Base-by-base conservation (phyloP, 306 rosid species). In the Astragalus glycyphyllos region DNA sequence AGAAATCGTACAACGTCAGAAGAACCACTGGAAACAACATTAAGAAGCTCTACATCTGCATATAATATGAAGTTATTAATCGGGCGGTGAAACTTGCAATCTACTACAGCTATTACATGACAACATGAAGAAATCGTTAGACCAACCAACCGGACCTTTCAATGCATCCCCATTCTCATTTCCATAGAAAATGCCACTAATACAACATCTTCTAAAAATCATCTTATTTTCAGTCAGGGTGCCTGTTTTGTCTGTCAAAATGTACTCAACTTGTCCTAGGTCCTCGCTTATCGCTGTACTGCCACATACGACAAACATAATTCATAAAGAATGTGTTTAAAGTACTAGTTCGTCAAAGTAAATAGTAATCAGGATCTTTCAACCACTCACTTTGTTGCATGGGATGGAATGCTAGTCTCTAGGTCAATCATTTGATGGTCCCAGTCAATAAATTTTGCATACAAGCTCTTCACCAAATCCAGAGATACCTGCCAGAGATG, bases 271-370 rank as follows among this genome's bases (percentile, higher is more conserved):
- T 83, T 94, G 99, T 74, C 99, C 99, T 84, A 94, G 89, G 84
- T 94, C 96, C 81, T 94, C 99, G 9, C 99, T 94, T 79, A 94
- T 94, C 71, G 99, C 96, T 87, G 99, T 94, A 82, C 99, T 94
- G 99, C 88, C 96, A 89, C 87, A 89, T 74, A 81, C 47, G 75
- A 79, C 85, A 87, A 73, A 68, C 58, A 82, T 77, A 69, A 76
- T 78, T 82, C 68, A 88, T 66, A 70, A 65, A 67, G 35, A 29
- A 53, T 49, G 58, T 14, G 80, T 72, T 49, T 20, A 11, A 61
- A 61, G 67, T 40, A 70, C 44, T 26, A 53, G 45, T 51, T 48
- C 59, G 55, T 14, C 58, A 70, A 69, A 73, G 71, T 20, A 72
- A 8, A 69, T 54, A 59, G 66, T 55, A 57, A 66, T 42, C 63